Evolutionary conservation across 768 basidiomycete species (phyloP).

Genomic region (Amanita molliuscula): DNA sequence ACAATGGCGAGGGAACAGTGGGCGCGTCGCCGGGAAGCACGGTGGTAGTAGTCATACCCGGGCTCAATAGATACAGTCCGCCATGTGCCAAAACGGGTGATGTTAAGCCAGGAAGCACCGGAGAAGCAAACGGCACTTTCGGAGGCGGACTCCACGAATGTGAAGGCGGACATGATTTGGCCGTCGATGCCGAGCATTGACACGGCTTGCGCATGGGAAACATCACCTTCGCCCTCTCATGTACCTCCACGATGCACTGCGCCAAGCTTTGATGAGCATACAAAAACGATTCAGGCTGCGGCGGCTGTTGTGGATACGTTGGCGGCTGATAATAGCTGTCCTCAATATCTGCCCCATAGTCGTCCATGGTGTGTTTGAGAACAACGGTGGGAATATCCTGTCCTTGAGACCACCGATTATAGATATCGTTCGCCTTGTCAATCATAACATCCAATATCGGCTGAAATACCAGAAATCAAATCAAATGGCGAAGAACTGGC

Average conservation of each 20-base stretch:
- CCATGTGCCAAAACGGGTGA: constrained; percentile 9
- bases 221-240: constrained; percentile 30
- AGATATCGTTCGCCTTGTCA: constrained; percentile 39
- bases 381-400: constrained; percentile 34
- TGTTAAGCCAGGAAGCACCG: constrained; percentile 27
- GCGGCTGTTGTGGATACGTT: constrained; percentile 1
- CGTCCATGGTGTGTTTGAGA: constrained; percentile 26
- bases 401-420: constrained; percentile 34
- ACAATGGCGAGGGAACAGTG: constrained; percentile 17
- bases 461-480: constrained; percentile 14
- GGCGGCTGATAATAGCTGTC: constrained; percentile 11
- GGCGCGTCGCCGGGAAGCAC: constrained; percentile 21
- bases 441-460: constrained; percentile 40
- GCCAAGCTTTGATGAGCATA: constrained; percentile 30
- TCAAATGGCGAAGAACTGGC: not conserved
- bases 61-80: constrained; percentile 19
- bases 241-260: constrained; percentile 38
- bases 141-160: constrained; percentile 38
- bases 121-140: constrained; percentile 17
- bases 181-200: constrained; percentile 22
- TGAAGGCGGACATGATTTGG: constrained; percentile 26
- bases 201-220: constrained; percentile 36
- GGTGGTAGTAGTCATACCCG: constrained; percentile 9
- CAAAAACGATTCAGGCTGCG: constrained; percentile 24
- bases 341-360: constrained; percentile 13